Evolutionary conservation across 108 stramenopile genomes (phyloP).

Genomic region (Skeletonema tropicum): DNA sequence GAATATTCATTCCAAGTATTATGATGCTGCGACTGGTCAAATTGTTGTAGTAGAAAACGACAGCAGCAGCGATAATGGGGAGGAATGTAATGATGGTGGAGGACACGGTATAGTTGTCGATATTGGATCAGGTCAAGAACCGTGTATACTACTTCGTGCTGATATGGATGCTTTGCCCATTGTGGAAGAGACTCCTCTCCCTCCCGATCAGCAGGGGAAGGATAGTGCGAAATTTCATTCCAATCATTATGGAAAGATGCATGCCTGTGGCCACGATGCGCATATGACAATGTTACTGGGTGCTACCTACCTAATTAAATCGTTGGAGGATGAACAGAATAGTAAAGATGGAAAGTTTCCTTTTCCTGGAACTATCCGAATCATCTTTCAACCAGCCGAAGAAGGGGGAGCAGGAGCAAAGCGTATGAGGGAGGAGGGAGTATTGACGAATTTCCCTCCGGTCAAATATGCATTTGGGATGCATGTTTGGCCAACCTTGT

Average conservation of each 20-base stretch:
- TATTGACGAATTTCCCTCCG: slow-evolving; percentile 56
- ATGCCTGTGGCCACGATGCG: slow-evolving; percentile 96
- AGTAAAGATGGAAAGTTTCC: slow-evolving; percentile 21
- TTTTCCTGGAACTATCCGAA: slow-evolving; percentile 74
- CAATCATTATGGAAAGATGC: slow-evolving; percentile 74
- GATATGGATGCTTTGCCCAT: slow-evolving; percentile 97
- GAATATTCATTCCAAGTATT: slow-evolving; percentile 60
- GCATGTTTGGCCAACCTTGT: slow-evolving; percentile 64
- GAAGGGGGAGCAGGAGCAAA: slow-evolving; percentile 92
- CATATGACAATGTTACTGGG: slow-evolving; percentile 91
- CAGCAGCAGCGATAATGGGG: not conserved
- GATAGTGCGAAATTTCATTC: slow-evolving; percentile 56
- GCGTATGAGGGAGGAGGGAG: slow-evolving; percentile 90
- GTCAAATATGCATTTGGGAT: slow-evolving; percentile 84
- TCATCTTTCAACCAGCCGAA: slow-evolving; percentile 94
- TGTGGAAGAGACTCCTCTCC: slow-evolving; percentile 60
- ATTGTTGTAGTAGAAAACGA: not conserved
- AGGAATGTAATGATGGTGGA: slow-evolving; percentile 42
- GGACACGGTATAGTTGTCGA: slow-evolving; percentile 84
- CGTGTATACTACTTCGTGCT: slow-evolving; percentile 83
- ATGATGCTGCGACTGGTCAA: slow-evolving; percentile 23
- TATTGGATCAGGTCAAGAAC: slow-evolving; percentile 76
- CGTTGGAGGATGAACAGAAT: slow-evolving; percentile 38
- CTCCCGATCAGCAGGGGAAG: slow-evolving; percentile 12
- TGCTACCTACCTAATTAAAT: slow-evolving; percentile 73